Conservation (phyloP, 2,329 filamentous ascomycete genomes). For the Hymenoscyphus salicellus region DNA sequence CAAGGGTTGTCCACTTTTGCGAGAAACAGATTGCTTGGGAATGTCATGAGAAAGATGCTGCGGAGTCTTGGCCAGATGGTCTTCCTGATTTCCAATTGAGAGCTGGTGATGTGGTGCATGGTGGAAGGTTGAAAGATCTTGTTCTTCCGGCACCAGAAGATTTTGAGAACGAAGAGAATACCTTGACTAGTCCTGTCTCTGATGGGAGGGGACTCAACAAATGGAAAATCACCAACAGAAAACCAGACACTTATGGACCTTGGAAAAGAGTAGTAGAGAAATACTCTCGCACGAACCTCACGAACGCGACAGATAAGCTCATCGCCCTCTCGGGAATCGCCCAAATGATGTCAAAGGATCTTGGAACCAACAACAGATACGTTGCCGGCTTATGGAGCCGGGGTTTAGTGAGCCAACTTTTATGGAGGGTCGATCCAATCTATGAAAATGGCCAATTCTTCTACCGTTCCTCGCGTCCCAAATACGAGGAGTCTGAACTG, state of each 20-base stretch:
- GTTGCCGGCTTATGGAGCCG: conserved; percentile 8
- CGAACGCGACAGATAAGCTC: conserved; percentile 7
- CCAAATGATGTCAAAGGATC: conserved; percentile 8
- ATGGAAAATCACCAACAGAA: neutral
- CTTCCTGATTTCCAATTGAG: conserved; percentile 9
- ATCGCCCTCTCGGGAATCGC: conserved; percentile 14
- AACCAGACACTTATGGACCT: conserved; percentile 7
- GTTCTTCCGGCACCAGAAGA: conserved; percentile 4
- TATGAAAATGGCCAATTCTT: conserved; percentile 10
- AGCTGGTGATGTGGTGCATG: conserved; percentile 8
- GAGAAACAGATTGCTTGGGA: conserved; percentile 25
- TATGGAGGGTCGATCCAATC: conserved; percentile 16
- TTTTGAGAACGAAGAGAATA: neutral
- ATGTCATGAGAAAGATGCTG: conserved; percentile 17
- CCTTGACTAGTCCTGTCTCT: neutral
- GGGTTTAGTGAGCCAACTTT: conserved; percentile 3
- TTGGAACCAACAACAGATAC: conserved; percentile 4
- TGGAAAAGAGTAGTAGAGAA: conserved; percentile 15
- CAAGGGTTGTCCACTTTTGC: conserved; percentile 24
- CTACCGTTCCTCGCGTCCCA: conserved; percentile 10
- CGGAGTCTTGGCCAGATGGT: conserved; percentile 10
- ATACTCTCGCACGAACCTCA: conserved; percentile 10
- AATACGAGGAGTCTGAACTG: neutral
- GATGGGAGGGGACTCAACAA: neutral
- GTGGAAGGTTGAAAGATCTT: conserved; percentile 12